Conservation (phyloP, 768 basidiomycete species). For the Pleurotus djamor region DNA sequence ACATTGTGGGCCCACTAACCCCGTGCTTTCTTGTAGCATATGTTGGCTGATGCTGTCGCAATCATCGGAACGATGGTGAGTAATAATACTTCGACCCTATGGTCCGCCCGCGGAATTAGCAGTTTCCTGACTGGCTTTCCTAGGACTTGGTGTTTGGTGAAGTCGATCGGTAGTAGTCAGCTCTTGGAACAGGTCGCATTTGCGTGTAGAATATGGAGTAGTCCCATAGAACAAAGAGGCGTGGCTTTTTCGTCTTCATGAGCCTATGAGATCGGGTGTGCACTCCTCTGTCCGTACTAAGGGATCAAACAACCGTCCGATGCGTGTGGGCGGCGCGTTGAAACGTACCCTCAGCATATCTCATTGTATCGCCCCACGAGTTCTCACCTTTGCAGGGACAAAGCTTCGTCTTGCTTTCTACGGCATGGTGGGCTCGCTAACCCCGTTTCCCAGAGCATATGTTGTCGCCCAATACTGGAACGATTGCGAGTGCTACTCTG, state of each 20-base stretch:
- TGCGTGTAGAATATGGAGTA: slow-evolving; percentile 1
- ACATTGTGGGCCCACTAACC: slow-evolving; percentile 8
- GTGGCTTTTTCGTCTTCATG: background rate
- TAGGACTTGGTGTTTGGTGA: slow-evolving; percentile 87
- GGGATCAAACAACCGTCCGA: too few relatives aligned
- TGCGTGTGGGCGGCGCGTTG: too few relatives aligned
- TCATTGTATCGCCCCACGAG: too few relatives aligned
- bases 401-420: too few relatives aligned
- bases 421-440: too few relatives aligned
- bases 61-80: slow-evolving; percentile 97
- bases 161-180: slow-evolving; percentile 29
- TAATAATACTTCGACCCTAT: slow-evolving; percentile 8
- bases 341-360: too few relatives aligned
- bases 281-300: too few relatives aligned
- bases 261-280: too few relatives aligned
- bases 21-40: slow-evolving; percentile 50
- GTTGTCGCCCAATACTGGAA: too few relatives aligned
- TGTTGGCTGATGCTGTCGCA: slow-evolving; percentile 92
- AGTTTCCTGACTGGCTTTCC: background rate
- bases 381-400: too few relatives aligned
- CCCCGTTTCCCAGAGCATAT: too few relatives aligned
- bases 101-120: slow-evolving; percentile 9
- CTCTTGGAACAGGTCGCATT: background rate
- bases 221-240: background rate
- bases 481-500: too few relatives aligned